Conservation (phyloP, 495 filamentous ascomycete species). For the Penicillium ochrochloron region DNA sequence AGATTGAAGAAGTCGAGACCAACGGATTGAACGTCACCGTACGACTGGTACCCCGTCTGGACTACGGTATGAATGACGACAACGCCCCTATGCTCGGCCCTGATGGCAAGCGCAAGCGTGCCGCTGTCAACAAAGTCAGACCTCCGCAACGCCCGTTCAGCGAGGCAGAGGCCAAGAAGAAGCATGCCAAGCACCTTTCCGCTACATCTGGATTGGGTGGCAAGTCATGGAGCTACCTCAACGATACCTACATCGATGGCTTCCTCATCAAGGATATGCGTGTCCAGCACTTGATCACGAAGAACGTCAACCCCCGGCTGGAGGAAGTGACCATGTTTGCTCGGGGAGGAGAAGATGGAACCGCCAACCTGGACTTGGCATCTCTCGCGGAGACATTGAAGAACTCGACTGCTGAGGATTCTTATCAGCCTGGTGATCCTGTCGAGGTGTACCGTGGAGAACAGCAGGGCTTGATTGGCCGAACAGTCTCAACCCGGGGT, state of each 20-base stretch:
- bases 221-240: slow-evolving; percentile 81
- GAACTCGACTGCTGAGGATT: slow-evolving; percentile 71
- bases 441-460: slow-evolving; percentile 97
- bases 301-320: slow-evolving; percentile 88
- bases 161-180: slow-evolving; percentile 89
- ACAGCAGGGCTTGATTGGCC: slow-evolving; percentile 87
- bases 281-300: slow-evolving; percentile 78
- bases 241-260: slow-evolving; percentile 88
- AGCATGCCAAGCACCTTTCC: slow-evolving; percentile 72
- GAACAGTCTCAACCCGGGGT: slow-evolving; percentile 80
- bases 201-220: slow-evolving; percentile 57
- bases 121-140: slow-evolving; percentile 57
- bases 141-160: slow-evolving; percentile 93
- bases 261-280: slow-evolving; percentile 95
- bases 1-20: slow-evolving; percentile 89
- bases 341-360: slow-evolving; percentile 85
- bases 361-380: slow-evolving; percentile 88
- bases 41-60: slow-evolving; percentile 83
- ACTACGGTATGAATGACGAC: slow-evolving; percentile 90
- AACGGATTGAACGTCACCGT: slow-evolving; percentile 90
- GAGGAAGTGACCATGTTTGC: slow-evolving; percentile 96
- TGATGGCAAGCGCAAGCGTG: slow-evolving; percentile 78
- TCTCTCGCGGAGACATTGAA: slow-evolving; percentile 87
- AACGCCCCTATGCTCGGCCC: slow-evolving; percentile 53
- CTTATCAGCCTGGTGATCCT: slow-evolving; percentile 88